These are phyloP conservation scores for Benincasa hispida DNA, from an alignment of 306 rosid genomes.

Conservation along the genomic window DNA sequence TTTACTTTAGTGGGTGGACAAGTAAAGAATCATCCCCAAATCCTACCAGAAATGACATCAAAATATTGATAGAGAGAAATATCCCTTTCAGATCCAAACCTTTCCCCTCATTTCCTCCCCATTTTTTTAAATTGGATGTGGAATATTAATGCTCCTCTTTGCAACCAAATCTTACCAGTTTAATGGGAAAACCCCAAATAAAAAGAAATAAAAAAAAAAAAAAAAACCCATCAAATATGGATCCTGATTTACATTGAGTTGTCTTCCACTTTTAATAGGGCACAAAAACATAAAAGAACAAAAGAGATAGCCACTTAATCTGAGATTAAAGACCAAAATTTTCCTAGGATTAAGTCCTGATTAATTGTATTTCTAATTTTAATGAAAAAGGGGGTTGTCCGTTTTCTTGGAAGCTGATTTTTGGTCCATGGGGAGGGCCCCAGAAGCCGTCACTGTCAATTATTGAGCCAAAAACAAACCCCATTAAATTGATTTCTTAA, in stretches of 20 bases:
- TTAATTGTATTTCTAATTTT: background rate
- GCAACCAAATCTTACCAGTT: background rate
- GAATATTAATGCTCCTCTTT: constrained; percentile 3
- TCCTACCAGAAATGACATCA: background rate
- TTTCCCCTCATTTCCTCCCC: background rate
- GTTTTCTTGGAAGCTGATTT: constrained; percentile 1
- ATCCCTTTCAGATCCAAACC: constrained; percentile 7
- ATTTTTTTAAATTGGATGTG: background rate
- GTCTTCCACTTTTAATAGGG: background rate
- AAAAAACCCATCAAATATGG: background rate
- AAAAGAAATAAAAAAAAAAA: background rate
- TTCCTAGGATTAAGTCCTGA: background rate
- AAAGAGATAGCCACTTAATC: background rate
- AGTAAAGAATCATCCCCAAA: constrained; percentile 1
- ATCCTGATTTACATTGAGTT: constrained; percentile 1
- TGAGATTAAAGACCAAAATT: background rate
- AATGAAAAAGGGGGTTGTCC: background rate
- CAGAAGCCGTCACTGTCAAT: constrained; percentile 3
- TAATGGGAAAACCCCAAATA: background rate
- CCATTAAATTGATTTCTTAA: background rate
- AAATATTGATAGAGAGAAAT: background rate
- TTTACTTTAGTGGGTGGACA: constrained; percentile 3
- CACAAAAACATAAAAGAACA: background rate
- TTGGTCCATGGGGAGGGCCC: background rate
- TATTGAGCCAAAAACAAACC: background rate